Percentiles rank a stretch among this genome's conserved stretches.
Conservation (phyloP, 1,139 yeast species). For the Nakaseomyces nivariensis region DNA sequence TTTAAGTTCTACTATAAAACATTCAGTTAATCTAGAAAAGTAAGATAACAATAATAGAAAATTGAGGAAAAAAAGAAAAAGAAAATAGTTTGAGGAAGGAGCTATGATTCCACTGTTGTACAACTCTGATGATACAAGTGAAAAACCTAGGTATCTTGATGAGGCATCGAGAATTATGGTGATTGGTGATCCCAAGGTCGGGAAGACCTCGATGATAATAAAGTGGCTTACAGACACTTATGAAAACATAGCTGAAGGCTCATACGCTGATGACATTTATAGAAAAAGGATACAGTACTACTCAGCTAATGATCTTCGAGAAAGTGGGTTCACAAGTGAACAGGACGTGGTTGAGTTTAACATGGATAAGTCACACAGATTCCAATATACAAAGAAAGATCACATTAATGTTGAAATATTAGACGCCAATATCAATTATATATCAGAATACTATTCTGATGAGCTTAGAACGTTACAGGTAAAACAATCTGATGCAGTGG, state of each 20-base stretch:
- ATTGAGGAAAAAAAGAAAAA: neutral
- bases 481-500: constrained; percentile 12
- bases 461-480: constrained; percentile 10
- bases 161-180: constrained; percentile 8
- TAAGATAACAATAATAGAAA: neutral
- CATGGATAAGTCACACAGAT: neutral
- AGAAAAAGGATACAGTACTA: constrained; percentile 1
- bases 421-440: constrained; percentile 11
- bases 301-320: neutral
- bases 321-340: neutral
- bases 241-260: constrained; percentile 30
- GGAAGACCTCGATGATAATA: constrained; percentile 11
- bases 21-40: too few relatives aligned
- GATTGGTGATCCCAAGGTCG: constrained; percentile 10
- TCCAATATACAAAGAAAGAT: constrained; percentile 2
- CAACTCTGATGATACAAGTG: neutral
- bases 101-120: neutral
- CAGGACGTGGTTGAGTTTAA: constrained; percentile 1
- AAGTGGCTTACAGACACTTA: constrained; percentile 10
- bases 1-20: too few relatives aligned
- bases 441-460: constrained; percentile 8
- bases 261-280: constrained; percentile 2
- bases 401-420: constrained; percentile 9
- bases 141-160: neutral
- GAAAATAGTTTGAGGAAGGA: neutral